phyloP scores from a whole-genome alignment of 169 alveolate species.

The Eimeria zaria region DNA sequence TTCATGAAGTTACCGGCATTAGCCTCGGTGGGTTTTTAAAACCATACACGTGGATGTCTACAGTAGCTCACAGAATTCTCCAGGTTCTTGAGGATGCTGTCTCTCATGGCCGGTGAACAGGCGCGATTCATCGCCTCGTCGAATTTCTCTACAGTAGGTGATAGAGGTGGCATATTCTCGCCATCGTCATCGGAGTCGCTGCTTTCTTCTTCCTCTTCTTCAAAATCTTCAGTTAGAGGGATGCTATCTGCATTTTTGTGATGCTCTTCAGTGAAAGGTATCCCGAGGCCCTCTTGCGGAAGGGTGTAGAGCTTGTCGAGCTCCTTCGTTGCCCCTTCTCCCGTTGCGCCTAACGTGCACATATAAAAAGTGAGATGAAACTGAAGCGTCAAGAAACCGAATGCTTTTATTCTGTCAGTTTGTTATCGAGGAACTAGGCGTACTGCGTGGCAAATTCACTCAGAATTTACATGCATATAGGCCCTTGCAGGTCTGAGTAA shows the following conservation, averaged over 20 bases:
- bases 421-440: not conserved
- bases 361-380: not conserved
- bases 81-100: slow-evolving; percentile 12
- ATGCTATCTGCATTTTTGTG: not conserved
- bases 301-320: not conserved
- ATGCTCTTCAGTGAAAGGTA: not conserved
- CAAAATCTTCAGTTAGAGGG: not conserved
- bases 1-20: not conserved
- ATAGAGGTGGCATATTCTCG: not conserved
- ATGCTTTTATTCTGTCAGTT: not conserved
- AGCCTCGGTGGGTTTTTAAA: not conserved
- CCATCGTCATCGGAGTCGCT: slow-evolving; percentile 16
- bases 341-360: not conserved
- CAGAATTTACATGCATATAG: not conserved
- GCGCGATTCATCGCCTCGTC: slow-evolving; percentile 55
- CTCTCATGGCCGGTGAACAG: not conserved
- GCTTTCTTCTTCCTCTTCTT: not conserved
- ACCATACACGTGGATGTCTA: not conserved
- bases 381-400: too few species aligned
- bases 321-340: not conserved
- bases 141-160: slow-evolving; percentile 18
- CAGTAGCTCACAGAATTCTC: slow-evolving; percentile 7
- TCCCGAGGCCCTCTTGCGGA: not conserved
- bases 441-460: not conserved
- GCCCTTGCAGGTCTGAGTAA: not conserved